A percentile compares a stretch with the other conserved stretches of the same genome.
Evolutionary conservation across 305 asterid genomes (phyloP).

Genomic region (Fraxinus latifolia): DNA sequence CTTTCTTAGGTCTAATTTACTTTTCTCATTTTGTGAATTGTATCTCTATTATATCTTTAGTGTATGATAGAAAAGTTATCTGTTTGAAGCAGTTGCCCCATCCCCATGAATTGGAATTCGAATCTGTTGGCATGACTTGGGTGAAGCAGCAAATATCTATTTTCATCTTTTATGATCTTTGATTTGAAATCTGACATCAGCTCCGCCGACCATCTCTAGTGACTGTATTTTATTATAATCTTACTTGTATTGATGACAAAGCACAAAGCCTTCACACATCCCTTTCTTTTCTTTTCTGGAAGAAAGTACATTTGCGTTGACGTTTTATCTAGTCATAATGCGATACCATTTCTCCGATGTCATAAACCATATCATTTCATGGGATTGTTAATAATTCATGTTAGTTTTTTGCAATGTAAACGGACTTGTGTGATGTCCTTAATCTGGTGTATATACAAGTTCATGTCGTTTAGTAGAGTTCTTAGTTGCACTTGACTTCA

Average conservation of each 20-base stretch:
- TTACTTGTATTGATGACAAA: background rate
- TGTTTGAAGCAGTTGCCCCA: background rate
- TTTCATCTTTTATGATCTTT: background rate
- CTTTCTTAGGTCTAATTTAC: background rate
- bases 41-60: background rate
- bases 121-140: background rate
- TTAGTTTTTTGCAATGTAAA: background rate
- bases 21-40: background rate
- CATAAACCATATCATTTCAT: background rate
- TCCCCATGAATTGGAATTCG: background rate
- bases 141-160: background rate
- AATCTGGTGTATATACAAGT: background rate
- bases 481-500: conserved; percentile 1
- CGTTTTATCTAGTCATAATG: background rate
- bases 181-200: background rate
- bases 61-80: background rate
- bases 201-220: background rate
- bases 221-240: background rate
- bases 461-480: background rate
- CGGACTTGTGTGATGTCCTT: background rate
- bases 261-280: background rate
- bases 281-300: background rate
- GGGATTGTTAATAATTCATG: background rate
- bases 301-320: background rate
- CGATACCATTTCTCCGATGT: background rate